Conservation (phyloP, 2,329 filamentous ascomycete genomes). For the Pseudocercospora eumusae region DNA sequence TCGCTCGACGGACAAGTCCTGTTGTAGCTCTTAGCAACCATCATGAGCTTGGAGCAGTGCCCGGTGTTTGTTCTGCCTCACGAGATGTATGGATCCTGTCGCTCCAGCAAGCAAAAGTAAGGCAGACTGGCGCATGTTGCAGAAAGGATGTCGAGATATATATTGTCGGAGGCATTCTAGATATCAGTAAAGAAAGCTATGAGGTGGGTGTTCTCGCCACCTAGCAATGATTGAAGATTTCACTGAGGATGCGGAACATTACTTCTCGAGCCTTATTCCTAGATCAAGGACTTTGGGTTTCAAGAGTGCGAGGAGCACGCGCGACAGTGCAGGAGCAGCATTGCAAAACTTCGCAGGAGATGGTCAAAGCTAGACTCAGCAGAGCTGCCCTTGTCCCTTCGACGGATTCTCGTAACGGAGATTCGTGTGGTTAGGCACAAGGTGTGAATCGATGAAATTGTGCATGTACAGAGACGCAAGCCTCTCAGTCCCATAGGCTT, state of each 20-base stretch:
- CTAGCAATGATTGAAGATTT: not conserved
- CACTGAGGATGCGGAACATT: not conserved
- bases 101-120: not conserved
- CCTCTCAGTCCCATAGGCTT: not conserved
- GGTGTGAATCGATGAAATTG: not conserved
- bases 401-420: not conserved
- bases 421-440: not conserved
- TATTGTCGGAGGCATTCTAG: not conserved
- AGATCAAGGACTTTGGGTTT: not conserved
- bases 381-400: not conserved
- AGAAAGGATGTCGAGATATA: not conserved
- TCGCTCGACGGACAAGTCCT: not conserved
- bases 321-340: not conserved
- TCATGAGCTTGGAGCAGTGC: not conserved
- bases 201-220: not conserved
- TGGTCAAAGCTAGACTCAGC: constrained; percentile 1
- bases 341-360: not conserved
- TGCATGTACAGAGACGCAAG: not conserved
- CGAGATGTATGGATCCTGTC: not conserved
- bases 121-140: not conserved
- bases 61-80: not conserved
- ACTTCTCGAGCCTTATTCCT: not conserved
- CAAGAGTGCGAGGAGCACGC: not conserved
- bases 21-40: not conserved
- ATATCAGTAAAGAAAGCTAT: not conserved